Percentiles rank a stretch among this genome's conserved stretches.
These are phyloP conservation scores for Pisolithus thermaeus DNA, from an alignment of 1,284 basidiomycete genomes.

Conservation along the genomic window DNA sequence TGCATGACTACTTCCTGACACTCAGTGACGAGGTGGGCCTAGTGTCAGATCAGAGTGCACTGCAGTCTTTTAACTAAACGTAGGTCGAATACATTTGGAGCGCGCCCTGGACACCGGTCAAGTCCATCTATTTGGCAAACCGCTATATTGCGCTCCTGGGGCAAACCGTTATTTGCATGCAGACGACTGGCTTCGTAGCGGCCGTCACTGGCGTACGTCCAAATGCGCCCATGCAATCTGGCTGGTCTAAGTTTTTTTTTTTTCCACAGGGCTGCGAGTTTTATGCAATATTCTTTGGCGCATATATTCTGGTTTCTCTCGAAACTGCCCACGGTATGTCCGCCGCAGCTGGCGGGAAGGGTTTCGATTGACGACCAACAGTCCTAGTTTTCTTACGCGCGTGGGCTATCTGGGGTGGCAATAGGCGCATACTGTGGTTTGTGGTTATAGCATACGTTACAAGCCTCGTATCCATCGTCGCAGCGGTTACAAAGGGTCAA, in stretches of 20 bases:
- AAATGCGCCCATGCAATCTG: neutral
- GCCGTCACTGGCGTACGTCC: neutral
- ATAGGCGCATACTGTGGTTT: neutral
- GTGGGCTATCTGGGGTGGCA: constrained; percentile 10
- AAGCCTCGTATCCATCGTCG: neutral
- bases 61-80: neutral
- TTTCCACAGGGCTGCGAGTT: constrained; percentile 1
- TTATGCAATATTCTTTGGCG: neutral
- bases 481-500: neutral
- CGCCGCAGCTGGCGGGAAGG: neutral
- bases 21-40: constrained; percentile 7
- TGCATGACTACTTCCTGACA: constrained; percentile 10
- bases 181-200: neutral
- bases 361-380: neutral
- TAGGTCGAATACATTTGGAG: constrained; percentile 8
- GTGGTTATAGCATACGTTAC: neutral
- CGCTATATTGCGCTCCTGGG: constrained; percentile 5
- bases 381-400: constrained; percentile 9
- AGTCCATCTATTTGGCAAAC: constrained; percentile 6
- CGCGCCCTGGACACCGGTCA: constrained; percentile 6
- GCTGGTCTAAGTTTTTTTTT: neutral
- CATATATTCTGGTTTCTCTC: constrained; percentile 3
- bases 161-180: constrained; percentile 2
- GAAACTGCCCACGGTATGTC: constrained; percentile 8
- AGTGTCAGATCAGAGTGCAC: neutral